Conservation (phyloP, 2,329 filamentous ascomycete species). For the Cephalotrichum gorgonifer region DNA sequence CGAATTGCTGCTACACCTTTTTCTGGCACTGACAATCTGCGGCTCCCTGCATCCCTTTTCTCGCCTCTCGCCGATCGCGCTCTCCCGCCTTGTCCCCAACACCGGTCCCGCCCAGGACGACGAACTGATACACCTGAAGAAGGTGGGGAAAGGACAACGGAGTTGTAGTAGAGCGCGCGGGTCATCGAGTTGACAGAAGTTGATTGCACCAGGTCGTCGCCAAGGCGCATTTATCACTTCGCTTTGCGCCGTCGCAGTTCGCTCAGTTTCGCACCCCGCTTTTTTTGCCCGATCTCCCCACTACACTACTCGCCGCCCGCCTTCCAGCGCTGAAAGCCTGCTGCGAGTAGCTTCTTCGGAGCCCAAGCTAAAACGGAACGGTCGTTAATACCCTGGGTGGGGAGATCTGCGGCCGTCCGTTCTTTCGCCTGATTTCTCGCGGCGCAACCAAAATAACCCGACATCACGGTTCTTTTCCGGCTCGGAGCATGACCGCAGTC, state of each 20-base stretch:
- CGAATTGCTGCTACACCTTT: background rate
- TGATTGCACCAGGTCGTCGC: background rate
- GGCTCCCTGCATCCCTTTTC: background rate
- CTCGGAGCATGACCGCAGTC: conserved; percentile 36
- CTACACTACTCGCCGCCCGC: background rate
- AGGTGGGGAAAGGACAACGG: background rate
- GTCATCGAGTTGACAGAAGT: background rate
- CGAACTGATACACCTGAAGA: background rate
- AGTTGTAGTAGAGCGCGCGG: background rate
- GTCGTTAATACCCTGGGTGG: background rate
- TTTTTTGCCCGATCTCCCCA: background rate
- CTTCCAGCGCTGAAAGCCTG: background rate
- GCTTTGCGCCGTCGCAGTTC: background rate
- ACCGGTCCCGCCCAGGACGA: background rate
- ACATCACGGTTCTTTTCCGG: background rate
- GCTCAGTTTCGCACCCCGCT: background rate
- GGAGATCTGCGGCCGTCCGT: background rate
- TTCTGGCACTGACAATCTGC: background rate
- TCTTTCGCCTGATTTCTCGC: background rate
- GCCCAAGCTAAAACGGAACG: background rate
- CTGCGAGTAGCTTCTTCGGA: background rate
- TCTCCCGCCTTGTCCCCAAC: background rate
- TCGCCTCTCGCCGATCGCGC: background rate
- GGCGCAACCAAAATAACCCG: background rate
- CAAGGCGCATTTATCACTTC: background rate